These are phyloP conservation scores for Saccharomyces pastorianus DNA, from an alignment of 1,139 yeast genomes.

Conservation along the genomic window DNA sequence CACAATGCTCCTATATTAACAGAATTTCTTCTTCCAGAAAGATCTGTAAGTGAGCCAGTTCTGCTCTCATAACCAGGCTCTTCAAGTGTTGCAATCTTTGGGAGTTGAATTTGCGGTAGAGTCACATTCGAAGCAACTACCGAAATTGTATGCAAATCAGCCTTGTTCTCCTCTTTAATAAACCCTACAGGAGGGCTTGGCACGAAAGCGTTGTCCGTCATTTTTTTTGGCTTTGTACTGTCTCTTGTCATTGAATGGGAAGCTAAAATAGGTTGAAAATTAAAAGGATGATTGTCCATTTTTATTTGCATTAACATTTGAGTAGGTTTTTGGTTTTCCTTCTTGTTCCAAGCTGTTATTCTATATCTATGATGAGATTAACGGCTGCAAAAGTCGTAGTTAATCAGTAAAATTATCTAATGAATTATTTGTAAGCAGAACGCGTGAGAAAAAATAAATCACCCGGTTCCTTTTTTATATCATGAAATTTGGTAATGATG, in stretches of 20 bases:
- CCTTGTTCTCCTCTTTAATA: neutral
- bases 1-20: conserved; percentile 4
- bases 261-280: neutral
- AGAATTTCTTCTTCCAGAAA: conserved; percentile 2
- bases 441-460: neutral
- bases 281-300: neutral
- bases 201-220: neutral
- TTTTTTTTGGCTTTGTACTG: neutral
- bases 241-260: neutral
- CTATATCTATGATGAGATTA: neutral
- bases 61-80: neutral
- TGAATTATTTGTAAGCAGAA: neutral
- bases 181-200: neutral
- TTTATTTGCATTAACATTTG: neutral
- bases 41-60: neutral
- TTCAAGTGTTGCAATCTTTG: neutral
- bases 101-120: neutral
- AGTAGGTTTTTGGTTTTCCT: neutral
- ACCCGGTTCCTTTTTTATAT: neutral
- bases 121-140: neutral
- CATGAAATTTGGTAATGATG: neutral
- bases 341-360: neutral
- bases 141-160: neutral
- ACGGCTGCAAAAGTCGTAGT: neutral
- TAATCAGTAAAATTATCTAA: neutral